Conservation (phyloP, 2,329 filamentous ascomycete genomes). For the Pseudogymnoascus sp. region DNA sequence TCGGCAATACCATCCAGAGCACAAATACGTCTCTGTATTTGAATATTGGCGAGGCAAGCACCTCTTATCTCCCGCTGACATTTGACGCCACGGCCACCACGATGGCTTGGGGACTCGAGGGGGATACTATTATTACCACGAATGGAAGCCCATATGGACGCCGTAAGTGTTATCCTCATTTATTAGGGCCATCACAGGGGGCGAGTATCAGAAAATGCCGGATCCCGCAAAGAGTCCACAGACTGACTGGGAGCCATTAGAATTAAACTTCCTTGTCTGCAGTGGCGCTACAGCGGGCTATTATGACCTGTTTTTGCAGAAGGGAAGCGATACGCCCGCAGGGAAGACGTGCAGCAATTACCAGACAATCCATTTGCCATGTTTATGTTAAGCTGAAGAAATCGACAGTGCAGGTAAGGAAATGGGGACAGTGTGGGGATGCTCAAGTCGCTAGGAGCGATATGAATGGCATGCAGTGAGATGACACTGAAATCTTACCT, state of each 20-base stretch:
- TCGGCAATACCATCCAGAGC: constrained; percentile 44
- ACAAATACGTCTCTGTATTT: constrained; percentile 43
- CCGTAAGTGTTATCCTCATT: constrained; percentile 22
- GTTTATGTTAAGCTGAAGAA: neutral
- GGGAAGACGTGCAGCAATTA: constrained; percentile 48
- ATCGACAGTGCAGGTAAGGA: neutral
- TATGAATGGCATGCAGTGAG: neutral
- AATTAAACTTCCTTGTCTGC: constrained; percentile 49
- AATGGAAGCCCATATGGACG: constrained; percentile 40
- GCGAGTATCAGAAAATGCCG: neutral
- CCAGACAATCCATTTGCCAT: constrained; percentile 46
- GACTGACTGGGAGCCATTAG: constrained; percentile 20
- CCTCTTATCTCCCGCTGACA: constrained; percentile 47
- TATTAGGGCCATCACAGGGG: neutral
- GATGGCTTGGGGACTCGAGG: constrained; percentile 45
- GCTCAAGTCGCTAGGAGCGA: neutral
- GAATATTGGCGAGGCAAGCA: constrained; percentile 40
- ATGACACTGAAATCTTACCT: neutral
- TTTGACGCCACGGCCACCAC: constrained; percentile 39
- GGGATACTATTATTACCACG: constrained; percentile 43
- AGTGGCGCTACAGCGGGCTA: constrained; percentile 35
- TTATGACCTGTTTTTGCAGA: constrained; percentile 49
- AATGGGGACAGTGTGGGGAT: neutral
- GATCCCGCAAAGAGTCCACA: neutral
- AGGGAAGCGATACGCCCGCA: constrained; percentile 43